Base-by-base conservation (phyloP, 1,284 basidiomycete genomes). In the Butyriboletus regius region DNA sequence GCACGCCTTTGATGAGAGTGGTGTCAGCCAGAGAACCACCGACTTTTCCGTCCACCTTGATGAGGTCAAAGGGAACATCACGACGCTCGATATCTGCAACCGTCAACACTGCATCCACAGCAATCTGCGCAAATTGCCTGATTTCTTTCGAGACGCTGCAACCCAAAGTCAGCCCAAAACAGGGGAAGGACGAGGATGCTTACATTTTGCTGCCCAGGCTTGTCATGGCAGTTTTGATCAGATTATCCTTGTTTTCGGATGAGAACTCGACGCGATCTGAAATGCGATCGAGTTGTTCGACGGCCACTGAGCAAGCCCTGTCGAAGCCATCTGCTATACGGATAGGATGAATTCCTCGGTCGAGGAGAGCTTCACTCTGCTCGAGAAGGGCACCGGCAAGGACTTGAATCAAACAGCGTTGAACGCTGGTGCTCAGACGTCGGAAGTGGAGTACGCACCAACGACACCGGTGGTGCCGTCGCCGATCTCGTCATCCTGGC, bases 401-500 rank as follows among this genome's bases (percentile, higher is more conserved):
- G 2, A 99, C 95, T 92, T 56, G n/a, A n/a, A 37, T 12, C 7
- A n/a, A 28, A 39, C 37, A 9, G 43, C 37, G 57, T 24, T 62
- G 48, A 48, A 49, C 38, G 42, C 41, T 28, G 14, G 31, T 32
- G 37, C 14, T 7, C 7, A 12, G 29, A 22, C 12, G 37, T 35
- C 2, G 38, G 24, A n/a, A 22, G 42, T 14, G 46, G 17, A 48
- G 33, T 22, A 78, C 91, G 68, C 67, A 93, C 91, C 92, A 59
- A 98, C 95, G 54, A 99, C 95, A 70, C 95, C 96, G 32, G 95
- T 98, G 10, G 95, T 98, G 50, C 95, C 96, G 72, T 99, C 95
- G 43, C 96, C 95, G 68, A 99, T 96, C 75, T 99, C 95, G 70
- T 98, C 94, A 67, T 99, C 95, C 75, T 99, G 95, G 65, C 89